These are phyloP conservation scores for Blepharisma undulans DNA, from an alignment of 169 alveolate genomes.

Conservation along the genomic window DNA sequence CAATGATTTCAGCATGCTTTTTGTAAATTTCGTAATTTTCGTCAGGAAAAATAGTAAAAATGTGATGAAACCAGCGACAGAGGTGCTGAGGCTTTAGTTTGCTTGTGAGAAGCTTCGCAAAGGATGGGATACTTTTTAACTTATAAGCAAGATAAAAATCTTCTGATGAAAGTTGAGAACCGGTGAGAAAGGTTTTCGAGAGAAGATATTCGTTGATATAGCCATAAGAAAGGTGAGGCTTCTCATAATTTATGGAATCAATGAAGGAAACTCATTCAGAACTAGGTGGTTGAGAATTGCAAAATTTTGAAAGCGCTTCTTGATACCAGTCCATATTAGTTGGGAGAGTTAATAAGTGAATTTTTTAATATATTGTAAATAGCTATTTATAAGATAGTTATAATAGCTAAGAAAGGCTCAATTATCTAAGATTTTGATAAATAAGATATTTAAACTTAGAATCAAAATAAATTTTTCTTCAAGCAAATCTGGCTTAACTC, in stretches of 20 bases:
- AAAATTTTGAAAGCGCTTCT: background rate
- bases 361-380: background rate
- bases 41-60: slow-evolving; percentile 25
- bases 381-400: background rate
- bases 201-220: background rate
- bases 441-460: too few species aligned
- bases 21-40: background rate
- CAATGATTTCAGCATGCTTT: background rate
- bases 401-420: too few species aligned
- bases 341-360: background rate
- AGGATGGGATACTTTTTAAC: background rate
- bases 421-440: too few species aligned
- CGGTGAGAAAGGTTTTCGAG: background rate
- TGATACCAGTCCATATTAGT: background rate
- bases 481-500: too few species aligned
- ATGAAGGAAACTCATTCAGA: background rate
- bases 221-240: background rate
- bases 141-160: slow-evolving; percentile 13
- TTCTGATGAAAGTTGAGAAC: background rate
- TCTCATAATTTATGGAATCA: background rate
- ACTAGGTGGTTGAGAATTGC: background rate
- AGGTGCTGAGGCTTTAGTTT: slow-evolving; percentile 4
- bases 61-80: slow-evolving; percentile 29
- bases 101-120: slow-evolving; percentile 4
- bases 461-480: too few species aligned